Base-by-base conservation (phyloP, 139 green algal species). In the Chlamydomonas eustigma region DNA sequence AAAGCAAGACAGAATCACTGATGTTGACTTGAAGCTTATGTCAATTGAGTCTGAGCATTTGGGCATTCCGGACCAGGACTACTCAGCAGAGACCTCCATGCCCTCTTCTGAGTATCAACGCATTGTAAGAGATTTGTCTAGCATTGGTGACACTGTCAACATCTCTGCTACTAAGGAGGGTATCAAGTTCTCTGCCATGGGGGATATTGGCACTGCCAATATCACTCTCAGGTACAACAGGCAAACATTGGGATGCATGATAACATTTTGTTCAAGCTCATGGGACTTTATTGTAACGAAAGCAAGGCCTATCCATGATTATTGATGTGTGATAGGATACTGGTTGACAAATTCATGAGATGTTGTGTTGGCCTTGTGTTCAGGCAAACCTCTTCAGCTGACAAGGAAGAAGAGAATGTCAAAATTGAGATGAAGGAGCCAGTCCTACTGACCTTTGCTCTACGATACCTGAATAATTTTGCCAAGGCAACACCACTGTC, bases 11-110 rank as follows among this genome's bases (percentile, higher is more conserved):
- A 51, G 76, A 22, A 73, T 77, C 39, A 64, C 68, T 1, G 95
- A 99, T 79, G 98, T 99, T 82, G 93, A 99, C 78, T 80, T 99
- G 2, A 98, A 98, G 88, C 88, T 99, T 5, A 99, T 99, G 96
- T 93, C 97, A 73, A 99, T 99, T 66, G 96, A 99, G 85, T 94
- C 84, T 70, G 96, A 99, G 86, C 94, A 99, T 81, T 81, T 99
- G 64, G 93, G 93, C 73, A 98, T 99, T 73, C 96, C 94, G 1
- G 95, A 99, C 75, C 95, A 90, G 39, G 89, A 94, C 36, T 98
- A 97, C 81, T 81, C 85, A 31, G 95, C 95, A 8, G 92, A 90
- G 25, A 86, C 98, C 22, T 90, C 82, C 64, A 94, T 98, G 90
- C 81, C 96, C 18, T 83, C 93, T 68, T 25, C 12, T 1, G 95